Percentiles rank a stretch among this genome's conserved stretches.
Conservation (phyloP, 768 basidiomycete genomes). For the Calocera viscosa region DNA sequence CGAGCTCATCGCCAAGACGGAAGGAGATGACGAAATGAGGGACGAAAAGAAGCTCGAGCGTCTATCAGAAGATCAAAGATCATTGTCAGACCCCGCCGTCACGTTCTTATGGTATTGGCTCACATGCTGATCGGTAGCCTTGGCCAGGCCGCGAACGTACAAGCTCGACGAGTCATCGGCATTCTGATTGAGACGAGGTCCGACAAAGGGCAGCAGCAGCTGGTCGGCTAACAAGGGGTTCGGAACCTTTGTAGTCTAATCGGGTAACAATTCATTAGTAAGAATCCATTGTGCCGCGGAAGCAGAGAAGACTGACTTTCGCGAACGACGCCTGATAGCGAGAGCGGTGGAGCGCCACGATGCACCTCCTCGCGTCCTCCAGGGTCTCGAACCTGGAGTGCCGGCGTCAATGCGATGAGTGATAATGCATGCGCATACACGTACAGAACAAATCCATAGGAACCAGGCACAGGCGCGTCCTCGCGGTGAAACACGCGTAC, state of each 20-base stretch:
- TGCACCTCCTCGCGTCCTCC: slow-evolving; percentile 62
- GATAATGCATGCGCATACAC: slow-evolving; percentile 22
- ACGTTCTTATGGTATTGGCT: no score
- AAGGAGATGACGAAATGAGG: slow-evolving; percentile 3
- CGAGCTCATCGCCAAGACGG: background rate
- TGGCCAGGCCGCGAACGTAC: slow-evolving; percentile 67
- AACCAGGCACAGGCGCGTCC: slow-evolving; percentile 14
- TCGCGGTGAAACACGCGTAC: slow-evolving; percentile 67
- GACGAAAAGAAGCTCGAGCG: background rate
- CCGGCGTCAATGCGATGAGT: slow-evolving; percentile 5
- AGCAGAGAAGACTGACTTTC: slow-evolving; percentile 40
- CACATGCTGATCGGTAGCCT: background rate
- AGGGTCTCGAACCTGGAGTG: slow-evolving; percentile 49
- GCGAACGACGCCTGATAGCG: slow-evolving; percentile 80
- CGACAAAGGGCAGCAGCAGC: slow-evolving; percentile 27
- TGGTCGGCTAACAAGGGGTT: slow-evolving; percentile 7
- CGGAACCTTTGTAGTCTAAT: background rate
- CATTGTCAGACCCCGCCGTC: background rate
- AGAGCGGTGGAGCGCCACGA: slow-evolving; percentile 53
- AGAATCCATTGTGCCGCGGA: slow-evolving; percentile 13
- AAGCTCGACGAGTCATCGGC: slow-evolving; percentile 52
- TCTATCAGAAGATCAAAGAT: background rate
- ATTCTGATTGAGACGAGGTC: slow-evolving; percentile 49
- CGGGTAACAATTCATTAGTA: slow-evolving; percentile 8
- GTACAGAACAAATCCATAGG: slow-evolving; percentile 69